These are phyloP conservation scores for Avena insularis DNA, from an alignment of 176 grass and related monocot genomes.

Conservation along the genomic window DNA sequence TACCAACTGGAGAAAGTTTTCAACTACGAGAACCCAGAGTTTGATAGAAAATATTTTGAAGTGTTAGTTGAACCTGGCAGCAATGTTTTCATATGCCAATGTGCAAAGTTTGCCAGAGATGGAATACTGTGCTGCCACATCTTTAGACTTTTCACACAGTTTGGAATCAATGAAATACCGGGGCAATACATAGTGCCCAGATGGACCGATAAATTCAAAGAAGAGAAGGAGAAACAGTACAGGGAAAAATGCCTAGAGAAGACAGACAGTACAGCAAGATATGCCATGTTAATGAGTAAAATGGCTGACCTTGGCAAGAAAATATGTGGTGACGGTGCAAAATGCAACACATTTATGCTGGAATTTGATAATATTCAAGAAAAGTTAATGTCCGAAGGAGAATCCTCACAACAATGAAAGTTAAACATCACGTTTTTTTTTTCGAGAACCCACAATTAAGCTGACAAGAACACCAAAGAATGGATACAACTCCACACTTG, in stretches of 20 bases:
- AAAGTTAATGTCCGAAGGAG: neutral
- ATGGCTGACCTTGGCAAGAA: conserved; percentile 6
- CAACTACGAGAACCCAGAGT: conserved; percentile 13
- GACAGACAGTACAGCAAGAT: conserved; percentile 14
- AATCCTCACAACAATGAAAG: neutral
- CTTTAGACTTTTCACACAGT: conserved; percentile 42
- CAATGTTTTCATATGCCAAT: conserved; percentile 31
- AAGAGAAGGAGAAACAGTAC: conserved; percentile 24
- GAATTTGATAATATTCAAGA: conserved; percentile 18
- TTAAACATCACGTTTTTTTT: neutral
- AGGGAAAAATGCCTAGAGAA: conserved; percentile 16
- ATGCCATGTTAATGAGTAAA: conserved; percentile 34
- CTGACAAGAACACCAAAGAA: too few species aligned
- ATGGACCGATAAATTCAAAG: conserved; percentile 42
- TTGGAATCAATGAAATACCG: conserved; percentile 43
- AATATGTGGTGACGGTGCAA: conserved; percentile 5
- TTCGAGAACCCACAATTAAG: too few species aligned
- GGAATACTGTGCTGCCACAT: conserved; percentile 50
- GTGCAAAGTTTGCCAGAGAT: conserved; percentile 42
- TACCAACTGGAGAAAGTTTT: conserved; percentile 24
- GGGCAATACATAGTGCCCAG: conserved; percentile 44
- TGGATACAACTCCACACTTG: too few species aligned
- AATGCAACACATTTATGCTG: conserved; percentile 28
- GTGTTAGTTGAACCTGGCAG: conserved; percentile 26
- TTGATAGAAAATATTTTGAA: conserved; percentile 32